phyloP scores from a whole-genome alignment of 208 protist species.

The Porcisia hertigi region DNA sequence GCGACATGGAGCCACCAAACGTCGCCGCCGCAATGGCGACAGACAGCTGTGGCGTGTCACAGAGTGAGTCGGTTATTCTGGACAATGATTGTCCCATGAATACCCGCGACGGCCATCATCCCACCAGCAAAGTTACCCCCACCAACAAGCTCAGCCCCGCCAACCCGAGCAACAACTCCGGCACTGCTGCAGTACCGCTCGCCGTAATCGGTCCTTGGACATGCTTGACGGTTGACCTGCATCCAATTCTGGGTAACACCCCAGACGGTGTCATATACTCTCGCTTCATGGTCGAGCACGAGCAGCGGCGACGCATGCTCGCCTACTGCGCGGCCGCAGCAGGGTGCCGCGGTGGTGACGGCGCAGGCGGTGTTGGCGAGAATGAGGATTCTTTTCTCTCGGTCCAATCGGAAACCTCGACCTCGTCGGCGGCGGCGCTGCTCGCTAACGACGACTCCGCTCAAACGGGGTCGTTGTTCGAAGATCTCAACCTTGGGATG shows the following conservation, averaged over 20 bases:
- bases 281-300: conserved; percentile 46
- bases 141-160: background rate
- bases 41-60: background rate
- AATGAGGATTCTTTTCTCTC: conserved; percentile 34
- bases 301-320: conserved; percentile 31
- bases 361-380: background rate
- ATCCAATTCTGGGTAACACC: conserved; percentile 18
- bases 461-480: conserved; percentile 1
- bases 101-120: background rate
- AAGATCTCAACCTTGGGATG: conserved; percentile 19
- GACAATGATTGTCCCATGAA: conserved; percentile 9
- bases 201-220: conserved; percentile 25
- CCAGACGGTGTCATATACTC: conserved; percentile 23
- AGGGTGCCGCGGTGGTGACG: conserved; percentile 11
- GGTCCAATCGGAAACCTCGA: conserved; percentile 18
- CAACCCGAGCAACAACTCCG: background rate
- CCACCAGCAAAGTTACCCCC: background rate
- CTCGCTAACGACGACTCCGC: conserved; percentile 11
- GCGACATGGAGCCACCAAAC: conserved; percentile 16
- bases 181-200: conserved; percentile 7
- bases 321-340: conserved; percentile 29
- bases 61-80: background rate
- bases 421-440: conserved; percentile 11
- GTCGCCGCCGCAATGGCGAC: conserved; percentile 8
- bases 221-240: conserved; percentile 31